Conservation (phyloP, 2,329 filamentous ascomycete genomes). For the Penicillium olsonii region DNA sequence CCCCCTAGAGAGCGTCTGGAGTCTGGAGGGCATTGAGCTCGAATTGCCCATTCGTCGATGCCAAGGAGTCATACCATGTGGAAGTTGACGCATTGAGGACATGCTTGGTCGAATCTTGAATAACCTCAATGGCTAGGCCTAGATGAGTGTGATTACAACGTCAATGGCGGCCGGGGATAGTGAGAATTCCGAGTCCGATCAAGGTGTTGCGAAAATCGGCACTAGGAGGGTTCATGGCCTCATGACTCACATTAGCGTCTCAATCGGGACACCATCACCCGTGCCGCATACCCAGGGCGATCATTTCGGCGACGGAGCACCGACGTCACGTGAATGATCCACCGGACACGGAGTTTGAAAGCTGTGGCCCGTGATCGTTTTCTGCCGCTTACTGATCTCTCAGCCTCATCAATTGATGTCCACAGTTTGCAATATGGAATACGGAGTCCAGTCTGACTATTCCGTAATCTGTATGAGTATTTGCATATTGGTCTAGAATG, state of each 20-base stretch:
- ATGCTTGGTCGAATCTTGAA: not conserved
- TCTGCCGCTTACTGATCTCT: too few relatives aligned
- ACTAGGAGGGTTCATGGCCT: not conserved
- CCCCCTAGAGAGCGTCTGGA: too few relatives aligned
- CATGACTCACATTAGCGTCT: constrained; percentile 1
- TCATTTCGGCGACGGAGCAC: not conserved
- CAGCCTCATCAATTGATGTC: not conserved
- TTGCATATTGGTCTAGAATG: too few relatives aligned
- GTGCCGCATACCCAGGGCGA: not conserved
- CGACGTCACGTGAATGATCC: not conserved
- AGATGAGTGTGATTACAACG: not conserved
- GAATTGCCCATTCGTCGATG: not conserved
- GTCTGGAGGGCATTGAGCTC: too few relatives aligned
- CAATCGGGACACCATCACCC: not conserved
- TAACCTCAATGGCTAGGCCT: not conserved
- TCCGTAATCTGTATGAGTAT: not conserved
- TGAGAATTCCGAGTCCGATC: too few relatives aligned
- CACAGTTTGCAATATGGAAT: too few relatives aligned
- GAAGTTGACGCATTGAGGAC: not conserved
- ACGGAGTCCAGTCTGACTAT: too few relatives aligned
- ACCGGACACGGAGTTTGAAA: not conserved
- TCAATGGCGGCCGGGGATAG: too few relatives aligned
- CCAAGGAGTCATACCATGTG: not conserved
- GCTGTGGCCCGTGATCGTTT: not conserved
- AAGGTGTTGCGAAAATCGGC: not conserved